Conservation (phyloP, 768 basidiomycete genomes). For the Lentinus tigrinus region DNA sequence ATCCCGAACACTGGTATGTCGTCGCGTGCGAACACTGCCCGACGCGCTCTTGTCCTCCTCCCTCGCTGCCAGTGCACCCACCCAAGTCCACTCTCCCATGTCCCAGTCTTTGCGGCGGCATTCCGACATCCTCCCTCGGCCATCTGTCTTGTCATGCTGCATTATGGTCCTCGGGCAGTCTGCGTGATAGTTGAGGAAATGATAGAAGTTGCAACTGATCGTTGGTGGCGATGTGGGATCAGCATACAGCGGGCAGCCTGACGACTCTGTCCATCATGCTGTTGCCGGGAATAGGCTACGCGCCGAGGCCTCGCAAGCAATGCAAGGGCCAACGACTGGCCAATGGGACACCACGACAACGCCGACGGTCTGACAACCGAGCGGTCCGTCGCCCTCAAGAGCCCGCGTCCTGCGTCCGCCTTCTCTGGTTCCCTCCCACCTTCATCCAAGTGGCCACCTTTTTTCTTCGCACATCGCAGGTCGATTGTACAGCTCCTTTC, state of each 20-base stretch:
- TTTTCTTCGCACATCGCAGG: conserved; percentile 21
- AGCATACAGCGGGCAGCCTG: conserved; percentile 1
- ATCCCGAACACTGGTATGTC: too few species aligned
- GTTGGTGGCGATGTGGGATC: conserved; percentile 19
- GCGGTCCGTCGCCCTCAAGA: conserved; percentile 10
- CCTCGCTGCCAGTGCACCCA: too few species aligned
- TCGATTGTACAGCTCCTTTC: conserved; percentile 21
- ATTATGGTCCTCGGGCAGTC: not conserved
- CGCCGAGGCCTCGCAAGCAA: conserved; percentile 5
- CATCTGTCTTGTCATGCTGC: too few species aligned
- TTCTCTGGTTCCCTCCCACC: conserved; percentile 16
- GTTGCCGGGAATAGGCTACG: conserved; percentile 7
- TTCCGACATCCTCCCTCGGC: too few species aligned
- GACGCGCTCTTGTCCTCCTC: too few species aligned
- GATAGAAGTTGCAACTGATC: conserved; percentile 10
- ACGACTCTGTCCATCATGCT: conserved; percentile 13
- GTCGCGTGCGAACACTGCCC: too few species aligned
- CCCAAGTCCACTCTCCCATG: too few species aligned
- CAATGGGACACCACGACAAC: conserved; percentile 7
- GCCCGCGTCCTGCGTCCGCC: not conserved
- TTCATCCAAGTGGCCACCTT: conserved; percentile 13
- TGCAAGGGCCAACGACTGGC: not conserved
- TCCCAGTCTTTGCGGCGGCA: too few species aligned
- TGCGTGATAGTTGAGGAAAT: not conserved
- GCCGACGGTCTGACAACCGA: conserved; percentile 8